Evolutionary conservation across 164 flowering plant species (phyloP).

Genomic region (Warburgia ugandensis): DNA sequence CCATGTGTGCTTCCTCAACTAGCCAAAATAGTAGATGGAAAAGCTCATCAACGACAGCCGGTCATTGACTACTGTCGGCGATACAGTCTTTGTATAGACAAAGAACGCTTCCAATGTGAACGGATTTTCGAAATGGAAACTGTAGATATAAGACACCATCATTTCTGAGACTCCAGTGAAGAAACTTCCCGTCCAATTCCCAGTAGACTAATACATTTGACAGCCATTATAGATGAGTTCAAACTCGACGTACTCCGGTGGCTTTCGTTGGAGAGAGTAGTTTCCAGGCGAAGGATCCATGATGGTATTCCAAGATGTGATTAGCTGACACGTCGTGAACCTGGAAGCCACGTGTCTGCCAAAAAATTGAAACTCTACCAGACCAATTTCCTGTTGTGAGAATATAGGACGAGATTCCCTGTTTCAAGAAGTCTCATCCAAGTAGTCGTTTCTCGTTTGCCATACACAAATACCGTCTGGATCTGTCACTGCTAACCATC

Average conservation of each 20-base stretch:
- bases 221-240: conserved; percentile 41
- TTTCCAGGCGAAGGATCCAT: conserved; percentile 62
- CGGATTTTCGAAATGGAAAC: conserved; percentile 46
- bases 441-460: conserved; percentile 33
- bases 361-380: conserved; percentile 87
- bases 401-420: conserved; percentile 51
- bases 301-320: conserved; percentile 52
- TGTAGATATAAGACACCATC: conserved; percentile 59
- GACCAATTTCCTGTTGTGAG: conserved; percentile 18
- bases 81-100: conserved; percentile 41
- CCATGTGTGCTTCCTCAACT: conserved; percentile 68
- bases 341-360: conserved; percentile 82
- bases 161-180: conserved; percentile 65
- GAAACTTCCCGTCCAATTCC: conserved; percentile 57
- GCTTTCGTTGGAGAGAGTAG: conserved; percentile 45
- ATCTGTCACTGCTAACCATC: conserved; percentile 27
- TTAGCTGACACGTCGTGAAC: conserved; percentile 21
- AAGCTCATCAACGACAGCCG: conserved; percentile 61
- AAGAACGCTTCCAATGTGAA: conserved; percentile 50
- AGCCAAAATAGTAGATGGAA: conserved; percentile 37
- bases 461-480: conserved; percentile 29
- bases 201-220: conserved; percentile 55
- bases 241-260: conserved; percentile 50
- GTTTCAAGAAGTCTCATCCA: conserved; percentile 32
- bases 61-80: conserved; percentile 23